Conservation (phyloP, 176 grass and related monocot species). For the Calamus simplicifolius region DNA sequence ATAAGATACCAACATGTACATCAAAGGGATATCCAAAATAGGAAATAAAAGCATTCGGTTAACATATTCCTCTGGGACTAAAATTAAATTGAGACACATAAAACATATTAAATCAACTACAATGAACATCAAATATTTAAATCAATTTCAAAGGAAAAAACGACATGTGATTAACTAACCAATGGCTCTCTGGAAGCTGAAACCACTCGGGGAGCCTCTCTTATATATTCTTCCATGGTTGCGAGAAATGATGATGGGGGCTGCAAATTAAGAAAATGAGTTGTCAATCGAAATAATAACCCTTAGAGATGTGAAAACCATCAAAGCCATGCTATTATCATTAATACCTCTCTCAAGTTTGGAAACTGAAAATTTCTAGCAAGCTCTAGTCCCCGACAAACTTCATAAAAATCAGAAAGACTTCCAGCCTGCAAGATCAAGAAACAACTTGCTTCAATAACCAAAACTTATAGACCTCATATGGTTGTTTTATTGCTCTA, state of each 20-base stretch:
- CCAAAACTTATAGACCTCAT: too few relatives aligned
- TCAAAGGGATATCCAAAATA: too few relatives aligned
- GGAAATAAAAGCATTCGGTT: too few relatives aligned
- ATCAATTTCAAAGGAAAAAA: too few relatives aligned
- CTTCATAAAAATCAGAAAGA: constrained; percentile 94
- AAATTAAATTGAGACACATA: too few relatives aligned
- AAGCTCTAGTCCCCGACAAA: constrained; percentile 73
- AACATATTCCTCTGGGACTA: too few relatives aligned
- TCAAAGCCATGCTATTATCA: constrained; percentile 1
- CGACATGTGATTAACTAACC: constrained; percentile 23
- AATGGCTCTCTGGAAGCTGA: constrained; percentile 48
- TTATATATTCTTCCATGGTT: constrained; percentile 98
- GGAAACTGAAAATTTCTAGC: constrained; percentile 98
- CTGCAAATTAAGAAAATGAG: constrained; percentile 33
- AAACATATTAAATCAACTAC: too few relatives aligned
- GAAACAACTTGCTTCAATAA: constrained; percentile 9
- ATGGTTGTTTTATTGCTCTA: too few relatives aligned
- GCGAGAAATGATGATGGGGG: constrained; percentile 84
- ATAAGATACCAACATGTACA: too few relatives aligned
- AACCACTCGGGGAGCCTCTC: constrained; percentile 77
- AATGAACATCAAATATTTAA: too few relatives aligned
- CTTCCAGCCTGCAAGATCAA: constrained; percentile 66
- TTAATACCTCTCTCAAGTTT: constrained; percentile 77
- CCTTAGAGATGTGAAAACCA: too few relatives aligned
- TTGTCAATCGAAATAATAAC: too few relatives aligned